A percentile compares a stretch with the other conserved stretches of the same genome.
phyloP scores from a whole-genome alignment of 1,284 basidiomycete species.

The Phellopilus nigrolimitatus region DNA sequence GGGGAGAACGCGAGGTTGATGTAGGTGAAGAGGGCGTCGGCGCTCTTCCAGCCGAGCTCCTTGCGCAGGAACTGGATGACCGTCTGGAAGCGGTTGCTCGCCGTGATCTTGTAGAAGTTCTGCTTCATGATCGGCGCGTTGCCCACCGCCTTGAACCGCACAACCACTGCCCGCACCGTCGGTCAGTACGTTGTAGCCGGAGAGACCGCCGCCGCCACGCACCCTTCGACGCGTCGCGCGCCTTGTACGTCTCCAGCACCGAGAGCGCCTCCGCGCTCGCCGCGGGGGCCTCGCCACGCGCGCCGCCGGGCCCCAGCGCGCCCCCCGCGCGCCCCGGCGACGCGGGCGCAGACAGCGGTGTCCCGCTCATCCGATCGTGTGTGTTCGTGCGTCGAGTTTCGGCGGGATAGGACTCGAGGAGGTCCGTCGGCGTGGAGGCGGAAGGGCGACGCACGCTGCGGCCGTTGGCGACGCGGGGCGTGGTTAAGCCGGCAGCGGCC shows the following conservation, averaged over 20 bases:
- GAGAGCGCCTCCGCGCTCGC: constrained; percentile 47
- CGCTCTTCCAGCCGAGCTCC: constrained; percentile 84
- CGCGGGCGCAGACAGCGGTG: constrained; percentile 5
- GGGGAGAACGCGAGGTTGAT: constrained; percentile 98
- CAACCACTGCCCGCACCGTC: constrained; percentile 65
- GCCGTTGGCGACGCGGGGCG: neutral
- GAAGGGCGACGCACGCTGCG: neutral
- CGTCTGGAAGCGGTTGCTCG: constrained; percentile 91
- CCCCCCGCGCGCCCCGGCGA: constrained; percentile 33
- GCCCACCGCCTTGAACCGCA: constrained; percentile 97
- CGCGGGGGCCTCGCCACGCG: no score
- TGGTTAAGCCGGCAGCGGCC: neutral
- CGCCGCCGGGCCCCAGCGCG: constrained; percentile 67
- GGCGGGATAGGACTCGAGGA: neutral
- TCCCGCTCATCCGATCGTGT: neutral
- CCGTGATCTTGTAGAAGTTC: constrained; percentile 97
- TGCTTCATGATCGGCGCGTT: constrained; percentile 98
- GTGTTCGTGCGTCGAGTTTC: neutral
- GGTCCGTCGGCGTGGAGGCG: neutral
- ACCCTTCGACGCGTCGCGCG: constrained; percentile 82
- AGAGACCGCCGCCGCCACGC: constrained; percentile 22
- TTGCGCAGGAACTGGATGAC: constrained; percentile 92
- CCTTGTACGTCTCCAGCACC: constrained; percentile 80
- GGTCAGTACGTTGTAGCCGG: neutral
- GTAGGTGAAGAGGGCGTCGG: constrained; percentile 94